phyloP scores from a whole-genome alignment of 1,284 basidiomycete genomes.

The Papiliotrema fonsecae region DNA sequence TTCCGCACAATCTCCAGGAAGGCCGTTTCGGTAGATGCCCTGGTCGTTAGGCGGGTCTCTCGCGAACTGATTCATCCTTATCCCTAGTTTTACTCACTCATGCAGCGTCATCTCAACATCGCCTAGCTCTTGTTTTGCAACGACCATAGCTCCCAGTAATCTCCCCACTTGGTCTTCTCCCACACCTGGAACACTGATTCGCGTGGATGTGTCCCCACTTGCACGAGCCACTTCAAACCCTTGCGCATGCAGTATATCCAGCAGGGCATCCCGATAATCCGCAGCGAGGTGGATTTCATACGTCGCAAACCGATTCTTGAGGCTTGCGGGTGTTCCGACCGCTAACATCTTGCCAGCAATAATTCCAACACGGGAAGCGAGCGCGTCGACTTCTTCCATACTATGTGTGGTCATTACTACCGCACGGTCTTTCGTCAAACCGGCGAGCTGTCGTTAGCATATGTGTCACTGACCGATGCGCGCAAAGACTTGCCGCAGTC shows the following conservation, averaged over 20 bases:
- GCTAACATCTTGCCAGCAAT: slow-evolving; percentile 64
- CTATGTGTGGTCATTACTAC: slow-evolving; percentile 57
- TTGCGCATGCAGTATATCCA: slow-evolving; percentile 60
- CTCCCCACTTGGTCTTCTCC: slow-evolving; percentile 21
- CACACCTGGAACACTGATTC: slow-evolving; percentile 28
- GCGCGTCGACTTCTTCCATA: slow-evolving; percentile 76
- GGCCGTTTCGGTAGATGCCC: slow-evolving; percentile 35
- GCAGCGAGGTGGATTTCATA: slow-evolving; percentile 74
- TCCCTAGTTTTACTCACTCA: slow-evolving; percentile 22
- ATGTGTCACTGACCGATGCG: neutral
- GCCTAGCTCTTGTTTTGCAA: slow-evolving; percentile 13
- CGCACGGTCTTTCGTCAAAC: slow-evolving; percentile 44
- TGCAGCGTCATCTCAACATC: slow-evolving; percentile 25
- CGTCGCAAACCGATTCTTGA: slow-evolving; percentile 62
- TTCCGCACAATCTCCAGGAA: slow-evolving; percentile 33
- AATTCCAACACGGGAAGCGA: slow-evolving; percentile 68
- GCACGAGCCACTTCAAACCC: slow-evolving; percentile 53
- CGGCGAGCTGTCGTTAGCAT: slow-evolving; percentile 54
- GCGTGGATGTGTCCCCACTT: slow-evolving; percentile 25
- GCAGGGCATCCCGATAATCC: slow-evolving; percentile 56
- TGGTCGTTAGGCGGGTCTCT: slow-evolving; percentile 7
- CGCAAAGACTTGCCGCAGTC: slow-evolving; percentile 56
- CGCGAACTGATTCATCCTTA: neutral
- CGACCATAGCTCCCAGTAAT: slow-evolving; percentile 18
- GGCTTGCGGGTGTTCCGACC: slow-evolving; percentile 61